These are phyloP conservation scores for Apophysomyces sp. DNA, from an alignment of 371 early-diverging fungal genomes.

Conservation along the genomic window DNA sequence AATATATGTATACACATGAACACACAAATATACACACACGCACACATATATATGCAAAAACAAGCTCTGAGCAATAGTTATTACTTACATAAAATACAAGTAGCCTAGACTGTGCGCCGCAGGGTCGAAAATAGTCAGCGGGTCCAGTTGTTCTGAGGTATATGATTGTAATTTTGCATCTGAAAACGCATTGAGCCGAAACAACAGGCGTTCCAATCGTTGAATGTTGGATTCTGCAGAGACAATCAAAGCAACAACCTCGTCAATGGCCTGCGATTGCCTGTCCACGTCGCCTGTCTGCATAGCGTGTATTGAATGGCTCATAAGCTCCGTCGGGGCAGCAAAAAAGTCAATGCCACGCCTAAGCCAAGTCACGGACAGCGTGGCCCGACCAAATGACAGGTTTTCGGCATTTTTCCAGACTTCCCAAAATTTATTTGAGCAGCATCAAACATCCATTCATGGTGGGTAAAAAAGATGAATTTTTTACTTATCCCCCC, in stretches of 20 bases:
- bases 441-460: background rate
- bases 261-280: constrained; percentile 26
- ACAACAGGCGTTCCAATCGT: constrained; percentile 3
- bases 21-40: too few relatives aligned
- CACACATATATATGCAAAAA: too few relatives aligned
- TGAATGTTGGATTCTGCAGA: constrained; percentile 20
- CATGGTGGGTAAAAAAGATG: background rate
- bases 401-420: too few relatives aligned
- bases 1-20: too few relatives aligned
- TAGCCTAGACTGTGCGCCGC: constrained; percentile 53
- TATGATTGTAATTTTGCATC: constrained; percentile 28
- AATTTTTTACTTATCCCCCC: background rate
- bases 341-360: background rate
- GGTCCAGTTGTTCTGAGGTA: constrained; percentile 49
- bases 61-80: too few relatives aligned
- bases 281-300: background rate
- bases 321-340: background rate
- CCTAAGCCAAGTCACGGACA: background rate
- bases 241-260: constrained; percentile 39
- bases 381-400: background rate
- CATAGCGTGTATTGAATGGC: background rate
- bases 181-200: constrained; percentile 30
- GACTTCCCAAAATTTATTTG: background rate
- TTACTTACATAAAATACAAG: constrained; percentile 58
- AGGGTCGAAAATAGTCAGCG: constrained; percentile 59